These are phyloP conservation scores for Cyberlindnera mycetangii DNA, from an alignment of 805 yeast species.

Conservation along the genomic window DNA sequence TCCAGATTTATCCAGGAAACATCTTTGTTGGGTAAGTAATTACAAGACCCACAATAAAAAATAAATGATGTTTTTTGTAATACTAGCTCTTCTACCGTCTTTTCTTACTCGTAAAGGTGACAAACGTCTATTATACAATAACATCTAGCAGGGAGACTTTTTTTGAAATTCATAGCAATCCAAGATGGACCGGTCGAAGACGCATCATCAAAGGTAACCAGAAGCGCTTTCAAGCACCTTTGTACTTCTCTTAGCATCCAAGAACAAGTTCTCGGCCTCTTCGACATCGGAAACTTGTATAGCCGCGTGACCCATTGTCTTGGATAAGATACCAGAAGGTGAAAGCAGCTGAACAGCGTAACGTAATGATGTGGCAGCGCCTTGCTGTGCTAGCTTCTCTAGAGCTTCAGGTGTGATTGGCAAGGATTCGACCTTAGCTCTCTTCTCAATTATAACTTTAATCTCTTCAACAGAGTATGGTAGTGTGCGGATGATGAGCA, in stretches of 20 bases:
- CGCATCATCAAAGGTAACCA: conserved; percentile 31
- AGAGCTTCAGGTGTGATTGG: conserved; percentile 67
- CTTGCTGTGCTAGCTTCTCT: conserved; percentile 68
- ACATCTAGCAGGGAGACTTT: background rate
- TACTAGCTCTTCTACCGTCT: background rate
- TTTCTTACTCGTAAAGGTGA: background rate
- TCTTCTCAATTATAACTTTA: conserved; percentile 72
- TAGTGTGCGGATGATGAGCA: conserved; percentile 86
- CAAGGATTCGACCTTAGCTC: conserved; percentile 76
- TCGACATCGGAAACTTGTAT: conserved; percentile 70
- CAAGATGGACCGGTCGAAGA: background rate
- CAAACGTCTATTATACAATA: background rate
- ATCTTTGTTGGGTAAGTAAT: conserved; percentile 34
- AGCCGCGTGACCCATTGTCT: conserved; percentile 67
- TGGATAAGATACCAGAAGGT: conserved; percentile 83
- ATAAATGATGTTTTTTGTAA: background rate
- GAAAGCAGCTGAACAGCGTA: conserved; percentile 89
- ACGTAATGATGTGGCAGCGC: conserved; percentile 77
- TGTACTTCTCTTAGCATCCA: conserved; percentile 83
- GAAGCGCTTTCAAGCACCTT: conserved; percentile 47
- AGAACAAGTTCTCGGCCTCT: conserved; percentile 76
- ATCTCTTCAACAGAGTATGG: conserved; percentile 87
- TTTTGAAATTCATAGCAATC: too few species aligned
- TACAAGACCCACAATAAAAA: background rate
- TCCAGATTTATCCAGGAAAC: conserved; percentile 67